A percentile compares a stretch with the other conserved stretches of the same genome.
phyloP scores from a whole-genome alignment of 1,139 yeast genomes.

The Scheffersomyces quercinus region DNA sequence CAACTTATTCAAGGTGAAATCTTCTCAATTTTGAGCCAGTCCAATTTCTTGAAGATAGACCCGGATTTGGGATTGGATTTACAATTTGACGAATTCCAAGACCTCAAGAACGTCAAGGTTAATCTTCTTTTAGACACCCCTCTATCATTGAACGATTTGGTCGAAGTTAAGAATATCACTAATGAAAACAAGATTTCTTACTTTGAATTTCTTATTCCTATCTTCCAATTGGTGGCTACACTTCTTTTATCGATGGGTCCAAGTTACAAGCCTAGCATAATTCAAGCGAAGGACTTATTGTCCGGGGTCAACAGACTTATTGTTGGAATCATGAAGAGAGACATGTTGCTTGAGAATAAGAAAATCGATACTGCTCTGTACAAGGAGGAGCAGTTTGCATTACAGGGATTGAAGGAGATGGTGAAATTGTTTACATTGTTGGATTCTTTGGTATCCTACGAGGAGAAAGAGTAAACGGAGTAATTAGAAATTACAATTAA shows the following conservation, averaged over 20 bases:
- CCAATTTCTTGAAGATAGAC: conserved; percentile 63
- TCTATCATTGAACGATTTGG: conserved; percentile 29
- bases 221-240: conserved; percentile 72
- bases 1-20: conserved; percentile 74
- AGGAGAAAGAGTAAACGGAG: conserved; percentile 1
- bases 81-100: conserved; percentile 23
- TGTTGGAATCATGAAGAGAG: conserved; percentile 71
- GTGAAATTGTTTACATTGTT: conserved; percentile 58
- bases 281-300: conserved; percentile 55
- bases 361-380: conserved; percentile 17
- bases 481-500: background rate
- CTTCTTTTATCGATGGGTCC: conserved; percentile 78
- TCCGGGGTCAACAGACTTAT: conserved; percentile 56
- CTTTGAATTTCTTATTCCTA: conserved; percentile 73
- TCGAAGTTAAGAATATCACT: conserved; percentile 9
- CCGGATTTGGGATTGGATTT: conserved; percentile 75
- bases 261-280: conserved; percentile 63
- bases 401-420: conserved; percentile 45
- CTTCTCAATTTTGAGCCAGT: conserved; percentile 59
- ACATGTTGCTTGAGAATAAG: conserved; percentile 42
- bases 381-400: conserved; percentile 20
- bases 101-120: conserved; percentile 26
- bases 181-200: conserved; percentile 44
- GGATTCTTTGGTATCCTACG: conserved; percentile 48
- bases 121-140: conserved; percentile 56